Base-by-base conservation (phyloP, 306 rosid species). In the Malus asiatica region DNA sequence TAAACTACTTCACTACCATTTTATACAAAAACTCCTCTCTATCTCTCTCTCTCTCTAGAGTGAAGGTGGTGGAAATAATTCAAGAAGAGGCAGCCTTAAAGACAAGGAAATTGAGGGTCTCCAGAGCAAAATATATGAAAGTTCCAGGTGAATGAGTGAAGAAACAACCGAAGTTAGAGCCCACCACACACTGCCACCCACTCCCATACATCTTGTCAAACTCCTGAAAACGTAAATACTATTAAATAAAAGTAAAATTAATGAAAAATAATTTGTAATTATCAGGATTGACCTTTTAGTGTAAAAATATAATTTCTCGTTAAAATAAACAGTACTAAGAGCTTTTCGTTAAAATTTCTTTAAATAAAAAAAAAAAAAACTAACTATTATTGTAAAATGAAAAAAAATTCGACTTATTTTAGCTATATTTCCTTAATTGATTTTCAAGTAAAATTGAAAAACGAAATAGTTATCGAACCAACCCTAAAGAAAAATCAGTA, bases 141-240 rank as follows among this genome's bases (percentile, higher is more conserved):
- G 83, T 84, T 67, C 90, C 92, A 0, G 84, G 84, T 10, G 90
- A 44, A 81, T 89, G 96, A 18, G 90, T 88, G 85, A 91, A 91
- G 83, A 87, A 91, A 45, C 96, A 77, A 46, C 98, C 96, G 65
- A 93, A 91, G 74, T 83, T 89, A 51, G 92, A 84, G 76, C 96
- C 97, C 73, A 91, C 92, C 73, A 89, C 97, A 76, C 93, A 93
- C 76, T 89, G 97, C 97, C 98, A 93, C 22, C 98, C 93, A 79
- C 73, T 79, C 58, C 93, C 96, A 76, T 93, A 82, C 79, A 44
- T 79, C 73, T 78, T 78, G 74, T 91, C 97, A 83, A 93, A 93
- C 60, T 82, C 93, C 98, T 93, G 78, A 63, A 75, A 61, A 73
- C 48, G 20, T 55, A 76, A 23, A 70, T 33, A 48, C 68, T 60